These are phyloP conservation scores for Sequoiadendron giganteum DNA, from an alignment of 75 land plant species.

Conservation along the genomic window DNA sequence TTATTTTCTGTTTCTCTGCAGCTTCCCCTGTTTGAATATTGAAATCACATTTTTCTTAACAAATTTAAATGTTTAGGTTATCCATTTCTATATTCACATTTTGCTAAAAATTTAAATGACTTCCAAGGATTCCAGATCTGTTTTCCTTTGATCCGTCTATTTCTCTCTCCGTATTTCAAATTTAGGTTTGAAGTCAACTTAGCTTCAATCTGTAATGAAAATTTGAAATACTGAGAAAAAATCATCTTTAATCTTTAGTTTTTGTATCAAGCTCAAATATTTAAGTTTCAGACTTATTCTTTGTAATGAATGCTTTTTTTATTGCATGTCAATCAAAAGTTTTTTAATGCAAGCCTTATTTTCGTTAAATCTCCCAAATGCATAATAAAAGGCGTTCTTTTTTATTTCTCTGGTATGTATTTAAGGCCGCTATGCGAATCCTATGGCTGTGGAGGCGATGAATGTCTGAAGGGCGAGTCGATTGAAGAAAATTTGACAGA, in stretches of 20 bases:
- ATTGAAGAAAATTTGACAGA: neutral
- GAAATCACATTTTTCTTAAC: neutral
- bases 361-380: too few relatives aligned
- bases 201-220: neutral
- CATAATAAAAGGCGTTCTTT: neutral
- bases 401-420: neutral
- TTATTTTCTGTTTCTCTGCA: neutral
- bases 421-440: neutral
- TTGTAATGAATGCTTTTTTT: too few relatives aligned
- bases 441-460: neutral
- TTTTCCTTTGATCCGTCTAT: neutral
- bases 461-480: neutral
- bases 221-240: neutral
- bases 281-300: too few relatives aligned
- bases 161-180: neutral
- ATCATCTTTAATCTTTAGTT: neutral
- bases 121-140: neutral
- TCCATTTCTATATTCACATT: neutral
- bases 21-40: neutral
- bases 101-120: neutral
- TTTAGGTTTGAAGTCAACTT: neutral
- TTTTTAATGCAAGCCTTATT: too few relatives aligned
- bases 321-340: too few relatives aligned
- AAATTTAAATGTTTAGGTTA: neutral
- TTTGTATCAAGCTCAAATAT: neutral